Evolutionary conservation across 768 basidiomycete genomes (phyloP).

Genomic region (Russula brevipes): DNA sequence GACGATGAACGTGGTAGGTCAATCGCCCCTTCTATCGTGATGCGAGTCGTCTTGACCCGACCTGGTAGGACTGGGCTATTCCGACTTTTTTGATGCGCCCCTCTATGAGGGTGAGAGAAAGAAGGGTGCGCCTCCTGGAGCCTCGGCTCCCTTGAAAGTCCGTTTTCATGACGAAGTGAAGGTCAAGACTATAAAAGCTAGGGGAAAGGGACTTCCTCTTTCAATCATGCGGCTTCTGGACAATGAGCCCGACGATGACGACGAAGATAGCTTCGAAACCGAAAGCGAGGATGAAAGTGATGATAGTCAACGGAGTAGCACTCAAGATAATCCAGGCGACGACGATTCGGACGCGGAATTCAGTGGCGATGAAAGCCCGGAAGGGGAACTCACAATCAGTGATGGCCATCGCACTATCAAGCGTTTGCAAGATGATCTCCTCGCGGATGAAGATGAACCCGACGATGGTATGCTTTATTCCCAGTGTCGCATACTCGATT

Average conservation of each 20-base stretch:
- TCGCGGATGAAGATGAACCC: slow-evolving; percentile 64
- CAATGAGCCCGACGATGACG: slow-evolving; percentile 37
- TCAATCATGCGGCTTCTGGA: slow-evolving; percentile 39
- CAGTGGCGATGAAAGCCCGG: slow-evolving; percentile 23
- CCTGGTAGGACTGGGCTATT: slow-evolving; percentile 55
- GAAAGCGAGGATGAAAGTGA: slow-evolving; percentile 27
- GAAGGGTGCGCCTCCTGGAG: slow-evolving; percentile 26
- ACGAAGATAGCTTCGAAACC: slow-evolving; percentile 28
- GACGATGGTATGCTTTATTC: slow-evolving; percentile 26
- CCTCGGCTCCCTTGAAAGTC: slow-evolving; percentile 38
- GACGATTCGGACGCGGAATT: slow-evolving; percentile 28
- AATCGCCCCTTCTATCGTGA: neutral
- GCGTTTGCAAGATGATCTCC: slow-evolving; percentile 71
- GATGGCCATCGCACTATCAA: slow-evolving; percentile 48
- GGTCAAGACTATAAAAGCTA: slow-evolving; percentile 74
- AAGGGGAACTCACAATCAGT: slow-evolving; percentile 32
- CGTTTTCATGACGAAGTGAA: slow-evolving; percentile 78
- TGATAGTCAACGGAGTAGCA: slow-evolving; percentile 5
- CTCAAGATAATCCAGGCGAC: slow-evolving; percentile 14
- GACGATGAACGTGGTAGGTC: slow-evolving; percentile 1
- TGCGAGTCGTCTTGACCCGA: neutral
- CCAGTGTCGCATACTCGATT: neutral
- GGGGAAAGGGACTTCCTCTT: slow-evolving; percentile 59
- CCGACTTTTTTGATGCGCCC: slow-evolving; percentile 67
- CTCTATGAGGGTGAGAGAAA: slow-evolving; percentile 21